Evolutionary conservation across 345 rosid species (phyloP), one percentile per base, ranked within the genome.

Genomic region (Arabis alpina): DNA sequence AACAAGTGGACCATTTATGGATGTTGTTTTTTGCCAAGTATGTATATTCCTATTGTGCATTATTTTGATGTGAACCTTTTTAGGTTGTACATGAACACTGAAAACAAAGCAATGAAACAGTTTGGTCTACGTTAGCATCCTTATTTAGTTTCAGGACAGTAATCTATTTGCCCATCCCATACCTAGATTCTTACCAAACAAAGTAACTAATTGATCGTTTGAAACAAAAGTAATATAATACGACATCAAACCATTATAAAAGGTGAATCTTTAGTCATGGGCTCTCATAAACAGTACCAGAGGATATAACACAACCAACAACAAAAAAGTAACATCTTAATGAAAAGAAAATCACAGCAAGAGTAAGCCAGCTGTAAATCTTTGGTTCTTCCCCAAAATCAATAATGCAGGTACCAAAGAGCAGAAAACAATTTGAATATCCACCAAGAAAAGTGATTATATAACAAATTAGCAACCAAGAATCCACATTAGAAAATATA

Each of bases 11-110:
- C 8, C 11, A 16, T 54, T 43, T 53, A 45, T 27, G 53, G 5
- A 28, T 54, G 74, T 61, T 75, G 59, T 54, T 42, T 24, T 59
- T 66, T 32, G 49, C 63, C 68, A 67, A 74, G 55, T 51, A 66
- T 74, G 54, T 59, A 44, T 19, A 51, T 8, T 32, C 67, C 47
- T 47, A 39, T 6, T 48, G 12, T 39, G 39, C 42, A 73, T 64
- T 48, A 55, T 72, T 19, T 72, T 54, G 56, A 60, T 47, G 49
- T 45, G 49, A 47, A 54, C 50, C 16, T 23, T 37, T 39, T 52
- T 51, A 52, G 40, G 34, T 45, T 44, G 47, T 36, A 43, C 56
- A 68, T 2, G 32, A 55, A 54, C 36, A 56, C 10, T 51, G 48
- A 37, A 37, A 56, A 34, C 51, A 45, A 19, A 45, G 64, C 24